Evolutionary conservation across 1,284 basidiomycete species (phyloP), one percentile per base, ranked within the genome.

Genomic region (Tylopilus sp.): DNA sequence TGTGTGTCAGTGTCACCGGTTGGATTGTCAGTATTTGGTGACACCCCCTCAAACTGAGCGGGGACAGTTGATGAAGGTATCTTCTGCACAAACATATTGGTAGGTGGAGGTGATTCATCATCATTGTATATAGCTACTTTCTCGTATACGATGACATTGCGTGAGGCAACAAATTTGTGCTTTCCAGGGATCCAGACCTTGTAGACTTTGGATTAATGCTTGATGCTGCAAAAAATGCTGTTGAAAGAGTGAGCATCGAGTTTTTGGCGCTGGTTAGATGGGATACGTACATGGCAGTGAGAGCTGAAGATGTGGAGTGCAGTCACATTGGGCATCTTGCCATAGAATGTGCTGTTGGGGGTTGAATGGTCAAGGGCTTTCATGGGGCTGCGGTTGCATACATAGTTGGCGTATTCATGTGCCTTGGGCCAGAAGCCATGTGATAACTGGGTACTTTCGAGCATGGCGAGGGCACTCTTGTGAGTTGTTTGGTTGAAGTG

Each of bases 401-500:
- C 13, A 9, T 55, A 48, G 33, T 56, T 63, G 16, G 62, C 41
- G 31, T 56, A 63, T 25, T 55, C 19, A 17, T 63, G 41, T 45
- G 53, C 62, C 13, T 63, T 19, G 17, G 62, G 41, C 53, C 53
- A 63, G 33, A 63, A 56, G 17, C 41, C 33, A 19, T 48, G n/a
- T 13, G 41, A 45, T 3, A 63, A 13, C 25, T 56, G 5, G 2
- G 53, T 14, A 19, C 56, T 41, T n/a, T 62, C 34, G 21, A 62
- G 60, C 60, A 52, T 62, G 13, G 48, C 19, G 7, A 62, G 60
- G 23, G 60, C 48, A 31, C 48, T 52, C 10, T 62, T 35, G 9
- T 63, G 41, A 33, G 62, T 63, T 12, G 53, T 63, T 25, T 63
- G 53, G n/a, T 63, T 63, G 33, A 63, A 63, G 3, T n/a, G 8